Percentiles rank a stretch among this genome's conserved stretches.
These are phyloP conservation scores for Zhuliangozyma parablackwelliae DNA, from an alignment of 1,139 yeast species.

Conservation along the genomic window DNA sequence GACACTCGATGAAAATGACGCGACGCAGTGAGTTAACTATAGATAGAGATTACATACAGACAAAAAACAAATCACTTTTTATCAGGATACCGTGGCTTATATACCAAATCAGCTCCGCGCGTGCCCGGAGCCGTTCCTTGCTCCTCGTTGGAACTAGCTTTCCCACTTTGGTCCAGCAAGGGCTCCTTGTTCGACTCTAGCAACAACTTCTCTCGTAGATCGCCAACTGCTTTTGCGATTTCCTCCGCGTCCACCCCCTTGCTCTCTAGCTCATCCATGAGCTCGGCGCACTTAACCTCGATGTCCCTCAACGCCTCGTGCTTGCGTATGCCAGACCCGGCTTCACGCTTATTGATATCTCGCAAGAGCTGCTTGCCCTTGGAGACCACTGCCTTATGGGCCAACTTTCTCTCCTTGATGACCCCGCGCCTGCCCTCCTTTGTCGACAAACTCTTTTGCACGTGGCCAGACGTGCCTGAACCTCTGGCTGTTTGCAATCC, in stretches of 20 bases:
- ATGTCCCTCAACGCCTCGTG: constrained; percentile 49
- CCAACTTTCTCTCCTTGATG: constrained; percentile 10
- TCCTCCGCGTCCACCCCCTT: constrained; percentile 27
- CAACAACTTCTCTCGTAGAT: constrained; percentile 19
- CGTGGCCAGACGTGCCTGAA: constrained; percentile 67
- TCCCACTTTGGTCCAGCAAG: no score
- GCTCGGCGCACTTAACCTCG: constrained; percentile 53
- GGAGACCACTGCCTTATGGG: constrained; percentile 11
- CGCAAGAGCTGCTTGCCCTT: constrained; percentile 14
- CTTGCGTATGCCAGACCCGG: constrained; percentile 27
- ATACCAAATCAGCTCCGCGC: background rate
- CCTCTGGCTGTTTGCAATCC: constrained; percentile 67
- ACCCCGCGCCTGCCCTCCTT: constrained; percentile 15
- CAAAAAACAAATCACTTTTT: no score
- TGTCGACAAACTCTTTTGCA: constrained; percentile 48
- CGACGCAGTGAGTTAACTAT: no score
- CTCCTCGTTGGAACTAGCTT: no score
- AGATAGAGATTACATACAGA: no score
- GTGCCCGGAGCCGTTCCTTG: background rate
- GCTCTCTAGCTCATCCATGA: constrained; percentile 55
- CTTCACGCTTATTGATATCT: constrained; percentile 15
- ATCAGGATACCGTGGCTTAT: background rate
- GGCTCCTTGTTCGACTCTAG: background rate
- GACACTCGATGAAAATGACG: no score
- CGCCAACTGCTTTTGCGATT: constrained; percentile 19